Conservation (phyloP, 495 filamentous ascomycete genomes). For the Neurospora intermedia region DNA sequence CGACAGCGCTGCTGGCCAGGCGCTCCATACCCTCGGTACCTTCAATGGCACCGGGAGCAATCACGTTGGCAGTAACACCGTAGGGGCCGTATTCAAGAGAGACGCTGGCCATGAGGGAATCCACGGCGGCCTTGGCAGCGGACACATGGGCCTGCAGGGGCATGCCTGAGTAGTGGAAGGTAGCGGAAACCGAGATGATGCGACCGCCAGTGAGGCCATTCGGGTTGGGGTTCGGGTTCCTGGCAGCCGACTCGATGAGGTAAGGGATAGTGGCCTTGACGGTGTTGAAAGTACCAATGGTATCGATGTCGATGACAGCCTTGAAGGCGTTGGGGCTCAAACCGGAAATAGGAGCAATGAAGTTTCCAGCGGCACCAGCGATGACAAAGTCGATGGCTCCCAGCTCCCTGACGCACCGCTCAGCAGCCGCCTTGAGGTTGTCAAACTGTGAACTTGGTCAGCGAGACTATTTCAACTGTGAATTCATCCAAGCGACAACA, state of each 20-base stretch:
- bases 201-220: slow-evolving; percentile 58
- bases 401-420: slow-evolving; percentile 67
- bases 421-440: slow-evolving; percentile 59
- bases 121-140: slow-evolving; percentile 85
- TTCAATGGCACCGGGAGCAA: slow-evolving; percentile 69
- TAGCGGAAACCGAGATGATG: slow-evolving; percentile 81
- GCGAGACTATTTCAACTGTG: slow-evolving; percentile 5
- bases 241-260: slow-evolving; percentile 58
- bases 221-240: slow-evolving; percentile 39
- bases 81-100: slow-evolving; percentile 81
- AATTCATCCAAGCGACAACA: not conserved
- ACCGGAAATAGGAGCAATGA: slow-evolving; percentile 76
- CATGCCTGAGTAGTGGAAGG: slow-evolving; percentile 76
- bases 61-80: slow-evolving; percentile 82
- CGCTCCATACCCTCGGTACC: slow-evolving; percentile 52
- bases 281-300: slow-evolving; percentile 87
- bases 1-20: slow-evolving; percentile 30
- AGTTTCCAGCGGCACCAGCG: slow-evolving; percentile 93
- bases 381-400: slow-evolving; percentile 91
- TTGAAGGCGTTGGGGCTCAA: slow-evolving; percentile 86
- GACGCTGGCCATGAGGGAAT: slow-evolving; percentile 62
- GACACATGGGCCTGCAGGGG: slow-evolving; percentile 79
- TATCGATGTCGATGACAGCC: slow-evolving; percentile 91
- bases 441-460: slow-evolving; percentile 37
- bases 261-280: slow-evolving; percentile 82